Evolutionary conservation across 371 early-diverging fungal genomes (phyloP).

Genomic region (Gilbertella persicaria): DNA sequence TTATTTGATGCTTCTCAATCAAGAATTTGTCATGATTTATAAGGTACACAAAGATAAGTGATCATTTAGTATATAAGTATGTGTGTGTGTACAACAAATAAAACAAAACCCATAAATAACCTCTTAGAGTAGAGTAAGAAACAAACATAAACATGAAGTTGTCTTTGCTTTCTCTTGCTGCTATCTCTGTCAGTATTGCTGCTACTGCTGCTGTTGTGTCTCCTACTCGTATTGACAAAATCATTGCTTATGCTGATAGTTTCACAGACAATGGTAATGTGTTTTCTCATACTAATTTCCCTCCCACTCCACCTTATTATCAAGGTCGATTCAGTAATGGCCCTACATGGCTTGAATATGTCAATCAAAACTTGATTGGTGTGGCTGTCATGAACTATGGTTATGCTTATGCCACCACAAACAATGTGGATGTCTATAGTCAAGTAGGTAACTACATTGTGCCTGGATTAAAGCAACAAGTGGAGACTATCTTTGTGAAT

Average conservation of each 20-base stretch:
- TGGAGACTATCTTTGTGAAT: constrained; percentile 6
- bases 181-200: no score
- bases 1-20: no score
- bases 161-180: no score
- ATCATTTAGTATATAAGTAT: no score
- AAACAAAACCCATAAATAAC: no score
- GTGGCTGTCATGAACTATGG: constrained; percentile 44
- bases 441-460: constrained; percentile 19
- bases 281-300: constrained; percentile 18
- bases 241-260: constrained; percentile 30
- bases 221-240: no score
- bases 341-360: constrained; percentile 58
- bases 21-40: no score
- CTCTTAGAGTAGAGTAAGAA: no score
- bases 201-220: no score
- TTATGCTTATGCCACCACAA: constrained; percentile 57
- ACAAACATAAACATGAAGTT: no score
- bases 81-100: no score
- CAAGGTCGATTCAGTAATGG: constrained; percentile 57
- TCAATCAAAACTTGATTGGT: constrained; percentile 30
- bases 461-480: constrained; percentile 23
- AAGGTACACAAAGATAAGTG: no score
- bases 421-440: constrained; percentile 30
- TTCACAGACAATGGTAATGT: constrained; percentile 30
- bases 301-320: constrained; percentile 40